Percentiles rank a stretch among this genome's conserved stretches.
These are phyloP conservation scores for Blastobotrys illinoisensis DNA, from an alignment of 1,139 yeast genomes.

Conservation along the genomic window DNA sequence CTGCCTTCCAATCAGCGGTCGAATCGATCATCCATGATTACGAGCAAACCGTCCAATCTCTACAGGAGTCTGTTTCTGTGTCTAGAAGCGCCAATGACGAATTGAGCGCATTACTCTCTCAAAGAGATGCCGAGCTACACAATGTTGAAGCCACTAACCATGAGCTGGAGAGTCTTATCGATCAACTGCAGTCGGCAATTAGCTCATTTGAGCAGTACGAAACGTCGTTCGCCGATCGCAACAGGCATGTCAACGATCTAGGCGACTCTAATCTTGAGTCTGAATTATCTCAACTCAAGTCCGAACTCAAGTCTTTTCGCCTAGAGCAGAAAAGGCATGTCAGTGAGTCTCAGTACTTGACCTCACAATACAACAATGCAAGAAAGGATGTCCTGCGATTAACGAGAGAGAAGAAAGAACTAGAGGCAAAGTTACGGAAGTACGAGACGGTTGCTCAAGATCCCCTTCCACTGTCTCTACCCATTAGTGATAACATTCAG, in stretches of 20 bases:
- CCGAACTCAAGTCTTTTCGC: slow-evolving; percentile 18
- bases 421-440: slow-evolving; percentile 10
- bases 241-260: background rate
- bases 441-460: background rate
- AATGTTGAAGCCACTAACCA: slow-evolving; percentile 13
- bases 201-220: background rate
- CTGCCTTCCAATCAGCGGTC: slow-evolving; percentile 21
- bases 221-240: background rate
- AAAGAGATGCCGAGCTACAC: slow-evolving; percentile 10
- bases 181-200: slow-evolving; percentile 13
- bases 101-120: slow-evolving; percentile 10
- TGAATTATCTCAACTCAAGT: slow-evolving; percentile 9
- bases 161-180: slow-evolving; percentile 14
- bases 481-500: background rate
- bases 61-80: slow-evolving; percentile 19
- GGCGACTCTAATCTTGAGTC: background rate
- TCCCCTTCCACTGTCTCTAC: background rate
- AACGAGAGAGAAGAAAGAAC: slow-evolving; percentile 11
- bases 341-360: slow-evolving; percentile 23
- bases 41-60: slow-evolving; percentile 22
- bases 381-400: slow-evolving; percentile 17
- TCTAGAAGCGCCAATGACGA: slow-evolving; percentile 14
- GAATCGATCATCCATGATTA: slow-evolving; percentile 21
- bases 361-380: slow-evolving; percentile 22
- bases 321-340: slow-evolving; percentile 20